Evolutionary conservation across 2,329 filamentous ascomycete species (phyloP).

Genomic region (Atkinsonella texensis): DNA sequence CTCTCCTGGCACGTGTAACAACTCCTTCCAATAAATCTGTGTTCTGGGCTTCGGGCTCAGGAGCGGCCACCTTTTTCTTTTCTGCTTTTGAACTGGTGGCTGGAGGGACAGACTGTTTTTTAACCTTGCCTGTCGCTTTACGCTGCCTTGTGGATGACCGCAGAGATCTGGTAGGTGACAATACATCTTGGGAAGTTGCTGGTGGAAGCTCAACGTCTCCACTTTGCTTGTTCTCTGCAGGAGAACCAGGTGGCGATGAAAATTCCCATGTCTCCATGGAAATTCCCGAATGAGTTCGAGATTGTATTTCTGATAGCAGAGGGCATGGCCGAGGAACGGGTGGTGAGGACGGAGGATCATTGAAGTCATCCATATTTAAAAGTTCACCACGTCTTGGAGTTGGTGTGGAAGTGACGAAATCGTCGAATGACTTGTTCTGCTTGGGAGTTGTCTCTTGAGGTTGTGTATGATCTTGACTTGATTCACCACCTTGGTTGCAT

Average conservation of each 20-base stretch:
- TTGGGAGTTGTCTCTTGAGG: slow-evolving; percentile 34
- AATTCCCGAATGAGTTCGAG: slow-evolving; percentile 27
- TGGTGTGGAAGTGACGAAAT: slow-evolving; percentile 47
- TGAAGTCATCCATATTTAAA: slow-evolving; percentile 35
- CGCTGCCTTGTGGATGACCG: slow-evolving; percentile 9
- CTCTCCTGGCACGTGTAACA: slow-evolving; percentile 3
- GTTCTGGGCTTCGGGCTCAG: background rate
- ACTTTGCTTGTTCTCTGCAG: slow-evolving; percentile 22
- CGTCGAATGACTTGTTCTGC: slow-evolving; percentile 29
- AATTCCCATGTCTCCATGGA: slow-evolving; percentile 36
- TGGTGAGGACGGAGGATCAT: slow-evolving; percentile 46
- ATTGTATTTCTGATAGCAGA: slow-evolving; percentile 38
- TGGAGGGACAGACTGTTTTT: background rate
- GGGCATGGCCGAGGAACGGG: slow-evolving; percentile 42
- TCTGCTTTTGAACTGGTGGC: background rate
- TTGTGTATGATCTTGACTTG: slow-evolving; percentile 9
- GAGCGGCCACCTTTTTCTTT: background rate
- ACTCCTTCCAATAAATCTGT: background rate
- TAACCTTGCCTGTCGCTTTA: background rate
- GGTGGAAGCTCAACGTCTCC: slow-evolving; percentile 9
- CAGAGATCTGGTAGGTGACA: slow-evolving; percentile 8
- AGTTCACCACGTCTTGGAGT: slow-evolving; percentile 46
- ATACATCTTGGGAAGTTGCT: slow-evolving; percentile 7
- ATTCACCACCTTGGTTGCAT: slow-evolving; percentile 7
- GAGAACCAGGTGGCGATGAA: slow-evolving; percentile 46